Evolutionary conservation across 768 basidiomycete genomes (phyloP).

Genomic region (Imleria badia): DNA sequence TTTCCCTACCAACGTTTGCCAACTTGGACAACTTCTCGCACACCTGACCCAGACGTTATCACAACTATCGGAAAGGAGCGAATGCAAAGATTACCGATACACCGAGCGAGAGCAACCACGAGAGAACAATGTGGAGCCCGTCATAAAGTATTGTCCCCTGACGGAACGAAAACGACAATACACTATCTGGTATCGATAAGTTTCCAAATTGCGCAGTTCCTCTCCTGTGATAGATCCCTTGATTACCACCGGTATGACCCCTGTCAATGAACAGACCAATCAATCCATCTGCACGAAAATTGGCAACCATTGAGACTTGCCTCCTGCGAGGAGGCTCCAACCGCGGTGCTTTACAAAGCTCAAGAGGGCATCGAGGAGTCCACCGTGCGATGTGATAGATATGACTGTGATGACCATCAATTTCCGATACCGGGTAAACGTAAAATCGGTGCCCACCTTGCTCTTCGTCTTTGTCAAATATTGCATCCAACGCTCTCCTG

Average conservation of each 20-base stretch:
- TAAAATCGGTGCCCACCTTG: constrained; percentile 41
- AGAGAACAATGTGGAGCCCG: not conserved
- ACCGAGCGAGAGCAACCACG: not conserved
- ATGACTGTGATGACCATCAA: constrained; percentile 40
- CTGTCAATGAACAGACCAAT: not conserved
- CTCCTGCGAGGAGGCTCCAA: constrained; percentile 56
- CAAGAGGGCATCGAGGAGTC: constrained; percentile 56
- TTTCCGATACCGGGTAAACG: not conserved
- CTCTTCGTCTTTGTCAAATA: constrained; percentile 31
- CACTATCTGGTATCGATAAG: not conserved
- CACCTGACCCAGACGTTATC: not conserved
- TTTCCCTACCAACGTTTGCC: not conserved
- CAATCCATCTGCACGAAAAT: not conserved
- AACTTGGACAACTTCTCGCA: not conserved
- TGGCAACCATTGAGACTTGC: constrained; percentile 34
- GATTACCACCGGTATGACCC: constrained; percentile 11
- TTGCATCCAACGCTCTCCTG: constrained; percentile 45
- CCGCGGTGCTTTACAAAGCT: constrained; percentile 38
- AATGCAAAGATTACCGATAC: not conserved
- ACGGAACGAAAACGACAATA: not conserved
- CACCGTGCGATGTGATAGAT: constrained; percentile 61
- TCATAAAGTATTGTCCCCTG: too few relatives aligned
- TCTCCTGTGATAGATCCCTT: not conserved
- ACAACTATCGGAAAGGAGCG: not conserved
- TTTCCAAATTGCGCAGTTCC: too few relatives aligned